These are phyloP conservation scores for Sphaceloma murrayae DNA, from an alignment of 2,329 filamentous ascomycete species.

Conservation along the genomic window DNA sequence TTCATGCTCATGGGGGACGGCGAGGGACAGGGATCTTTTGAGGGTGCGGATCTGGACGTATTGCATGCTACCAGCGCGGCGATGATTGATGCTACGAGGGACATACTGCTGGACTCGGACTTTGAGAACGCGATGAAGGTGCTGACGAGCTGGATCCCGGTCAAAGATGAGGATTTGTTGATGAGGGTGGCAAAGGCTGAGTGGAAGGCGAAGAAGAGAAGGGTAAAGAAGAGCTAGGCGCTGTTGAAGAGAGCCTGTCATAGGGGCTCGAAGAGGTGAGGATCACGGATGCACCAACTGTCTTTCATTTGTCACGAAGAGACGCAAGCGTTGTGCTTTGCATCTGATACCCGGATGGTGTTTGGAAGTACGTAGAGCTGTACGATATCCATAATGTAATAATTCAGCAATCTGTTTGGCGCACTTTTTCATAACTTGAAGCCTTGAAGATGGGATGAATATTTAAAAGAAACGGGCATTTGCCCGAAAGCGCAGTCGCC, in stretches of 20 bases:
- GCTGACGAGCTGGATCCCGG: conserved; percentile 83
- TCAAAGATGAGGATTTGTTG: conserved; percentile 86
- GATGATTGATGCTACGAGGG: conserved; percentile 78
- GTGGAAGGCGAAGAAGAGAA: conserved; percentile 61
- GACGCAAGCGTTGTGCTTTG: conserved; percentile 10
- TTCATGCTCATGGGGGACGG: conserved; percentile 85
- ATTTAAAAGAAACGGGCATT: too few species aligned
- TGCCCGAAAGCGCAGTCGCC: neutral
- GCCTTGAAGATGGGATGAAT: too few species aligned
- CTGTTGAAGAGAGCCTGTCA: conserved; percentile 1
- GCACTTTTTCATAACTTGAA: too few species aligned
- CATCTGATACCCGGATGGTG: conserved; percentile 12
- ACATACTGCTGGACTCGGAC: conserved; percentile 82
- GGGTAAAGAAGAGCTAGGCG: conserved; percentile 19
- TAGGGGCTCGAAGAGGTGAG: too few species aligned
- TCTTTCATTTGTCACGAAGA: conserved; percentile 11
- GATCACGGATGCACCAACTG: neutral
- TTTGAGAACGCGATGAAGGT: conserved; percentile 99
- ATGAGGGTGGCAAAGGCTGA: conserved; percentile 85
- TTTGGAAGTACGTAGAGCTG: neutral
- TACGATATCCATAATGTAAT: conserved; percentile 10
- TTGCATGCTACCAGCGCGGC: conserved; percentile 84
- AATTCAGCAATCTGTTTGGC: too few species aligned
- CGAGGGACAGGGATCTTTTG: conserved; percentile 30
- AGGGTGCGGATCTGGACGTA: conserved; percentile 64